Evolutionary conservation across 2,329 filamentous ascomycete species (phyloP).

Genomic region (Fusarium sp.): DNA sequence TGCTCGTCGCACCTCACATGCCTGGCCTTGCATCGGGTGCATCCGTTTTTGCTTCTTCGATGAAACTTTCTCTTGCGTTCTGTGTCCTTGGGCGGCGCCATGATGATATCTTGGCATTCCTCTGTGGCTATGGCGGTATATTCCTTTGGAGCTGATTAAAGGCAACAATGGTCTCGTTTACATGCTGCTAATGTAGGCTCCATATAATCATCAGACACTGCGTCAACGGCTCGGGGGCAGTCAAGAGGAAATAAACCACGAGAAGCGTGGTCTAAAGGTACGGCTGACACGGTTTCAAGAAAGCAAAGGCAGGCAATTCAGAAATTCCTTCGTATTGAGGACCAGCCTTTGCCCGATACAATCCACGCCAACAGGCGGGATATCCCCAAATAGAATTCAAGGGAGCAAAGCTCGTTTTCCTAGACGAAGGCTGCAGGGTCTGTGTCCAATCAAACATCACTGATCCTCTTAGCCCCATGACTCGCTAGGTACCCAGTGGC

Average conservation of each 20-base stretch:
- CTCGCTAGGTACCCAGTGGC: slow-evolving; percentile 42
- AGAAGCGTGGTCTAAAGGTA: slow-evolving; percentile 35
- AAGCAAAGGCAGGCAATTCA: slow-evolving; percentile 41
- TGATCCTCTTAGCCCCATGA: slow-evolving; percentile 41
- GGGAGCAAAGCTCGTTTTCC: slow-evolving; percentile 46
- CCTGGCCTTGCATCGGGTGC: slow-evolving; percentile 52
- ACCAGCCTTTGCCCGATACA: slow-evolving; percentile 44
- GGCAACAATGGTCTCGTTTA: slow-evolving; percentile 22
- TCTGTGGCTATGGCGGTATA: slow-evolving; percentile 24
- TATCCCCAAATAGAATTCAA: slow-evolving; percentile 45
- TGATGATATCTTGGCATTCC: slow-evolving; percentile 36
- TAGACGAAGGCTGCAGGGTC: slow-evolving; percentile 43
- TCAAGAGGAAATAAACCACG: slow-evolving; percentile 43
- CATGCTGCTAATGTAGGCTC: slow-evolving; percentile 39
- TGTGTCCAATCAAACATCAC: slow-evolving; percentile 39
- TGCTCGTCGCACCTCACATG: slow-evolving; percentile 60
- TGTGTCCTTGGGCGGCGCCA: slow-evolving; percentile 52
- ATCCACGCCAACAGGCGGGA: slow-evolving; percentile 43
- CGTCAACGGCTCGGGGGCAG: slow-evolving; percentile 36
- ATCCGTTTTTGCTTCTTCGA: slow-evolving; percentile 52
- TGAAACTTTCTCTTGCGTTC: slow-evolving; percentile 53
- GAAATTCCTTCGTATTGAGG: slow-evolving; percentile 43
- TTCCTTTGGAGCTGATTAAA: slow-evolving; percentile 23
- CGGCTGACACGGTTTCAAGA: slow-evolving; percentile 38
- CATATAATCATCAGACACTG: slow-evolving; percentile 39